Evolutionary conservation across 768 basidiomycete species (phyloP).

Genomic region (Leccinum uliginosum): DNA sequence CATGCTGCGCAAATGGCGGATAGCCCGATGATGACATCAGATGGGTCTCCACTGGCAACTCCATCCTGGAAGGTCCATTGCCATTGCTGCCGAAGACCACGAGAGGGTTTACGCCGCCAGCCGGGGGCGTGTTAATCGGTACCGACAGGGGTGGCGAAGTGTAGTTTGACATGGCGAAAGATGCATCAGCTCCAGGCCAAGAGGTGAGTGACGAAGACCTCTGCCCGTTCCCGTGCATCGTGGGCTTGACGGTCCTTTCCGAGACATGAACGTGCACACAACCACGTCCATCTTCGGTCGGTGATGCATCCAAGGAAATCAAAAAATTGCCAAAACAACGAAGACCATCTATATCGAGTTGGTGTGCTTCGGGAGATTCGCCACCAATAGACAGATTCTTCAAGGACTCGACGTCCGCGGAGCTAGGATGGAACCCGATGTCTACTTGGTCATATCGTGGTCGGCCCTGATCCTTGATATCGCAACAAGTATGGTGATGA

Average conservation of each 20-base stretch:
- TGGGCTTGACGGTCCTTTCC: slow-evolving; percentile 29
- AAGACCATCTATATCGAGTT: slow-evolving; percentile 45
- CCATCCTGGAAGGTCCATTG: slow-evolving; percentile 25
- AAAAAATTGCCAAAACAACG: slow-evolving; percentile 53
- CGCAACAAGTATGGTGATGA: slow-evolving; percentile 36
- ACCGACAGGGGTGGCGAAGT: slow-evolving; percentile 36
- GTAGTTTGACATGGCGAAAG: slow-evolving; percentile 20
- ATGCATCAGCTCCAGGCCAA: slow-evolving; percentile 22
- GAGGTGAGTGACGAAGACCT: slow-evolving; percentile 19
- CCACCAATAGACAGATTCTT: slow-evolving; percentile 31
- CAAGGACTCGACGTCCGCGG: slow-evolving; percentile 32
- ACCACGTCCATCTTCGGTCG: slow-evolving; percentile 65
- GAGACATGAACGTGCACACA: slow-evolving; percentile 69
- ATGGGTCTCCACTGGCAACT: slow-evolving; percentile 22
- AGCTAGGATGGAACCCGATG: slow-evolving; percentile 47
- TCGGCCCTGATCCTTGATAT: slow-evolving; percentile 57
- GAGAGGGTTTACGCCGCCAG: slow-evolving; percentile 29
- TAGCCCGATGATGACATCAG: slow-evolving; percentile 25
- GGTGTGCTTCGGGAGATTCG: slow-evolving; percentile 43
- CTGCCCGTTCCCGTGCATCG: slow-evolving; percentile 15
- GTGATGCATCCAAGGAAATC: slow-evolving; percentile 67
- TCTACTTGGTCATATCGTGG: slow-evolving; percentile 32
- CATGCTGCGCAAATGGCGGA: slow-evolving; percentile 28
- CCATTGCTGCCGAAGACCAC: slow-evolving; percentile 63
- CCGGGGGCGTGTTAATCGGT: slow-evolving; percentile 33